Percentiles rank a stretch among this genome's conserved stretches.
Conservation (phyloP, 805 yeast genomes). For the Starmerella potacharoeniae region DNA sequence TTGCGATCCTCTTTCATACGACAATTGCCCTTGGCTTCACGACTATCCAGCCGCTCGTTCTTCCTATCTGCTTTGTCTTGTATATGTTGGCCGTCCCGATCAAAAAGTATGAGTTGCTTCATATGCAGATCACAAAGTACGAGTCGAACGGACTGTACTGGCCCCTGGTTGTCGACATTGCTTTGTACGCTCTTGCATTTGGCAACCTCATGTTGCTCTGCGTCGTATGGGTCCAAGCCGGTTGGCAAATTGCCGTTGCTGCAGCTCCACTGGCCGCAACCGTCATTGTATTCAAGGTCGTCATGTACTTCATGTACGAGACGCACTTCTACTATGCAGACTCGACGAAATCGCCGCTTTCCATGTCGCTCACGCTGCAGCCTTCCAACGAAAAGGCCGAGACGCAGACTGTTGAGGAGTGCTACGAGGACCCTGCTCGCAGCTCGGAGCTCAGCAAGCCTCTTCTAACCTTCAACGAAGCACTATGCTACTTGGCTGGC, state of each 20-base stretch:
- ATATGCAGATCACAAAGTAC: constrained; percentile 29
- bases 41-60: constrained; percentile 31
- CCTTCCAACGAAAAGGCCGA: not conserved
- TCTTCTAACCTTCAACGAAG: constrained; percentile 9
- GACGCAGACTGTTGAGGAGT: constrained; percentile 5
- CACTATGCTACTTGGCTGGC: not conserved
- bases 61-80: constrained; percentile 27
- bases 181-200: constrained; percentile 28
- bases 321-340: constrained; percentile 15
- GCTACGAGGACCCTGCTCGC: constrained; percentile 20
- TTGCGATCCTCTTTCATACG: constrained; percentile 28
- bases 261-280: constrained; percentile 26
- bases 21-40: constrained; percentile 31
- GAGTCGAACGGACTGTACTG: constrained; percentile 32
- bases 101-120: constrained; percentile 29
- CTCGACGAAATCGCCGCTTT: not conserved
- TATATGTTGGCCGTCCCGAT: constrained; percentile 26
- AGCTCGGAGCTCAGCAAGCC: constrained; percentile 9
- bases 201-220: constrained; percentile 31
- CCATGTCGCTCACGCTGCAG: not conserved
- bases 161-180: constrained; percentile 28
- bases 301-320: constrained; percentile 14
- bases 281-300: constrained; percentile 26
- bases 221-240: constrained; percentile 31
- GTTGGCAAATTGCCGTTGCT: constrained; percentile 27